These are phyloP conservation scores for Talaromyces funiculosus DNA, from an alignment of 2,329 filamentous ascomycete genomes.

Conservation along the genomic window DNA sequence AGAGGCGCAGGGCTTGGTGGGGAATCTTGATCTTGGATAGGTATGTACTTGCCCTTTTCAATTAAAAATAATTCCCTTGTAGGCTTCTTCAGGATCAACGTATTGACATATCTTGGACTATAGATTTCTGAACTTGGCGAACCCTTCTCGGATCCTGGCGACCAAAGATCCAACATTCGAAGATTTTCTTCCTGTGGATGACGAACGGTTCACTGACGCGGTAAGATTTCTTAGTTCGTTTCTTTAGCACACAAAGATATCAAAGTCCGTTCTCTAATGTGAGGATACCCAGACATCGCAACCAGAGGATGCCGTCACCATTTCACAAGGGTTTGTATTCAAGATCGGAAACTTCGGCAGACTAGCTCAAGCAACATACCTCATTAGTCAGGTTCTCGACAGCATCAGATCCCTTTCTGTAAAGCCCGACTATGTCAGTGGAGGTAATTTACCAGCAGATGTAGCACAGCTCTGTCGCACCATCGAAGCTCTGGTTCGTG, in stretches of 20 bases:
- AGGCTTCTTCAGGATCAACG: background rate
- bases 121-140: conserved; percentile 1
- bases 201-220: conserved; percentile 2
- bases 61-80: background rate
- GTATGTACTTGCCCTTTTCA: background rate
- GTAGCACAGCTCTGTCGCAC: conserved; percentile 2
- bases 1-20: conserved; percentile 8
- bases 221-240: background rate
- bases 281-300: background rate
- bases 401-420: background rate
- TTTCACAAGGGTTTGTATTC: conserved; percentile 5
- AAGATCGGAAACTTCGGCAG: conserved; percentile 6
- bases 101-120: background rate
- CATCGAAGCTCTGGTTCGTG: conserved; percentile 7
- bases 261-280: background rate
- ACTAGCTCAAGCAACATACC: conserved; percentile 8
- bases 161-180: conserved; percentile 6
- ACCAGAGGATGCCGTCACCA: background rate
- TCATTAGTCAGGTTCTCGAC: conserved; percentile 1
- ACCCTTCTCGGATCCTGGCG: background rate
- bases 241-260: background rate
- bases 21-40: conserved; percentile 5
- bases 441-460: background rate
- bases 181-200: conserved; percentile 11
- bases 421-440: background rate